These are phyloP conservation scores for Epichloe gansuensis DNA, from an alignment of 2,329 filamentous ascomycete genomes.

Conservation along the genomic window DNA sequence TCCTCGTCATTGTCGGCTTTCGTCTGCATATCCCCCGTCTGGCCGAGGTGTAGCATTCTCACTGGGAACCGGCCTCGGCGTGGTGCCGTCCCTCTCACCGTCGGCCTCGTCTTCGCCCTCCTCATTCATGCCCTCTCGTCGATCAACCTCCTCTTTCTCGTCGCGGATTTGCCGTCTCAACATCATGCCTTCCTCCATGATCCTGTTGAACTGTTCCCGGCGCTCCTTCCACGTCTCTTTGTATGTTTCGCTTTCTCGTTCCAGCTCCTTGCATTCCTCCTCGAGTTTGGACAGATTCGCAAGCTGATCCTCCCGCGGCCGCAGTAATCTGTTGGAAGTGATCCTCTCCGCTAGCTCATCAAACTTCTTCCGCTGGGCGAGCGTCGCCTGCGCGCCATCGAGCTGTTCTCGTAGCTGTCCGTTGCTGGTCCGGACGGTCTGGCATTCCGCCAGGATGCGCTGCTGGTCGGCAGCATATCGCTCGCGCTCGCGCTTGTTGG, in stretches of 20 bases:
- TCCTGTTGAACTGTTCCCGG: slow-evolving; percentile 72
- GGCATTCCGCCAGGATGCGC: slow-evolving; percentile 66
- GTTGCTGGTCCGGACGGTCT: slow-evolving; percentile 66
- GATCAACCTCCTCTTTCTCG: slow-evolving; percentile 89
- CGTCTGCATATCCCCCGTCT: slow-evolving; percentile 23
- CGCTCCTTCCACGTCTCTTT: slow-evolving; percentile 75
- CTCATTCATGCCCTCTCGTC: slow-evolving; percentile 69
- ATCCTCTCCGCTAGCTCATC: slow-evolving; percentile 84
- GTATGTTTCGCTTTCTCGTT: slow-evolving; percentile 73
- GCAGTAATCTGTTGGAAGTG: slow-evolving; percentile 65
- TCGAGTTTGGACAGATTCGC: slow-evolving; percentile 69
- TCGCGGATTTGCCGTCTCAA: slow-evolving; percentile 78
- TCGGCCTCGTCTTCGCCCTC: slow-evolving; percentile 50
- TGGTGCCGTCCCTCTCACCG: slow-evolving; percentile 32
- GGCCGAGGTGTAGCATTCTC: slow-evolving; percentile 39
- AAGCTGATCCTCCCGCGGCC: slow-evolving; percentile 73
- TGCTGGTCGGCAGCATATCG: slow-evolving; percentile 73
- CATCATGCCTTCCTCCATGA: slow-evolving; percentile 84
- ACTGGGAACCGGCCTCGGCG: slow-evolving; percentile 37
- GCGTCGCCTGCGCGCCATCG: slow-evolving; percentile 60
- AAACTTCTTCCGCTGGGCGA: slow-evolving; percentile 71
- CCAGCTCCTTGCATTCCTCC: slow-evolving; percentile 77
- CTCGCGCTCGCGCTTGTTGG: slow-evolving; percentile 71
- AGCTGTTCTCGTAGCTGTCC: slow-evolving; percentile 60
- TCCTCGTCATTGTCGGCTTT: slow-evolving; percentile 9